Conservation (phyloP, 2,329 filamentous ascomycete genomes). For the Penicillium occitanis region DNA sequence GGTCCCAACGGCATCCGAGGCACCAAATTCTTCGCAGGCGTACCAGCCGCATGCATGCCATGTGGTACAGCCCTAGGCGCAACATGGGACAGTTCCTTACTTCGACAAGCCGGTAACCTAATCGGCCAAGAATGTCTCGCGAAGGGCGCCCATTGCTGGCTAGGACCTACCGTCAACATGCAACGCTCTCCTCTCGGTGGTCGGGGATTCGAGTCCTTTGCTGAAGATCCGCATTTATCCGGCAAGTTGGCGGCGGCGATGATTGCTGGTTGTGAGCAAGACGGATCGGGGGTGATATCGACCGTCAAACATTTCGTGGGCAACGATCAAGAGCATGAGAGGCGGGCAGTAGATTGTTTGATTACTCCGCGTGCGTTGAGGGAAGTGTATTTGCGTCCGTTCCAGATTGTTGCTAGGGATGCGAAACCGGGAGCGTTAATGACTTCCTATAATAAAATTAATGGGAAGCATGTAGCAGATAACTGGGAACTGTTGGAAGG, state of each 20-base stretch:
- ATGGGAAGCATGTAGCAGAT: constrained; percentile 58
- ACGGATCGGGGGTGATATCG: constrained; percentile 62
- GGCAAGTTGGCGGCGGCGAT: constrained; percentile 71
- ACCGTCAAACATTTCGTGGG: constrained; percentile 65
- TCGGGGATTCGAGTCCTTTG: constrained; percentile 82
- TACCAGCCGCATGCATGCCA: constrained; percentile 72
- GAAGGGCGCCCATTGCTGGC: constrained; percentile 69
- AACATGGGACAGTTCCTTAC: constrained; percentile 71
- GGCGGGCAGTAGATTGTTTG: constrained; percentile 42
- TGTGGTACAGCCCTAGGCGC: constrained; percentile 76
- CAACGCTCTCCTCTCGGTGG: constrained; percentile 79
- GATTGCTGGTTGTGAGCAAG: constrained; percentile 58
- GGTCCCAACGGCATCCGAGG: constrained; percentile 70
- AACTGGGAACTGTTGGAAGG: constrained; percentile 66
- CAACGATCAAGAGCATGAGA: constrained; percentile 49
- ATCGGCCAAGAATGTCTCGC: constrained; percentile 71
- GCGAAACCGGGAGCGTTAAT: constrained; percentile 57
- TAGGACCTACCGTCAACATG: constrained; percentile 78
- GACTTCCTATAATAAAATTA: constrained; percentile 60
- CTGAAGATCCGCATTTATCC: constrained; percentile 75
- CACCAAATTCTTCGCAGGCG: constrained; percentile 67
- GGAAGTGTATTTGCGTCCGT: constrained; percentile 64
- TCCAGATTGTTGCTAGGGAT: constrained; percentile 60
- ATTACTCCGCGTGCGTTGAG: constrained; percentile 55
- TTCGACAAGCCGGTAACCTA: constrained; percentile 67